Evolutionary conservation across 1,284 basidiomycete genomes (phyloP).

Genomic region (Ceratobasidium sp.): DNA sequence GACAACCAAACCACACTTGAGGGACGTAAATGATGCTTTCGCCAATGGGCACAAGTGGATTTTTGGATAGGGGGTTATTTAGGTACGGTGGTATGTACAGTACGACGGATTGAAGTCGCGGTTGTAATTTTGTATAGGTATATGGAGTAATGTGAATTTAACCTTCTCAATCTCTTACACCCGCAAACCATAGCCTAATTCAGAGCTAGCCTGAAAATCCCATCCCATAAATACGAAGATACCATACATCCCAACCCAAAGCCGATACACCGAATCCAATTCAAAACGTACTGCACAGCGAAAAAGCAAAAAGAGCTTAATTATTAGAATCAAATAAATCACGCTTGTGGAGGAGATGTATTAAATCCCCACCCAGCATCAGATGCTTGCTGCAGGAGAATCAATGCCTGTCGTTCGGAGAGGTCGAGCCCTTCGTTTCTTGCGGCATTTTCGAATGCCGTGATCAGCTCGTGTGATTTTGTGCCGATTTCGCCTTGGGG

Average conservation of each 20-base stretch:
- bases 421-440: background rate
- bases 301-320: too few relatives aligned
- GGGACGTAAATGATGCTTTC: background rate
- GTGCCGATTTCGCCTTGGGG: slow-evolving; percentile 18
- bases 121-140: slow-evolving; percentile 25
- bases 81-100: slow-evolving; percentile 1
- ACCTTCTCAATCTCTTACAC: too few relatives aligned
- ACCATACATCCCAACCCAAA: too few relatives aligned
- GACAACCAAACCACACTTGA: slow-evolving; percentile 14
- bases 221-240: too few relatives aligned
- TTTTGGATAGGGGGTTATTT: background rate
- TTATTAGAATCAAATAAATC: too few relatives aligned
- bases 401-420: background rate
- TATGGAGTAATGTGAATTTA: too few relatives aligned
- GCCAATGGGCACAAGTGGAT: background rate
- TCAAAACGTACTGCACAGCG: too few relatives aligned
- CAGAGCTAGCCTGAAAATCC: too few relatives aligned
- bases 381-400: slow-evolving; percentile 10
- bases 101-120: background rate
- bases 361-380: slow-evolving; percentile 27
- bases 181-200: too few relatives aligned
- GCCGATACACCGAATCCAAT: too few relatives aligned
- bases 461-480: background rate
- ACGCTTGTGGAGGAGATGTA: background rate
- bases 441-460: background rate